Evolutionary conservation across 2,329 filamentous ascomycete species (phyloP).

Genomic region (Lasiodiplodia theobromae): DNA sequence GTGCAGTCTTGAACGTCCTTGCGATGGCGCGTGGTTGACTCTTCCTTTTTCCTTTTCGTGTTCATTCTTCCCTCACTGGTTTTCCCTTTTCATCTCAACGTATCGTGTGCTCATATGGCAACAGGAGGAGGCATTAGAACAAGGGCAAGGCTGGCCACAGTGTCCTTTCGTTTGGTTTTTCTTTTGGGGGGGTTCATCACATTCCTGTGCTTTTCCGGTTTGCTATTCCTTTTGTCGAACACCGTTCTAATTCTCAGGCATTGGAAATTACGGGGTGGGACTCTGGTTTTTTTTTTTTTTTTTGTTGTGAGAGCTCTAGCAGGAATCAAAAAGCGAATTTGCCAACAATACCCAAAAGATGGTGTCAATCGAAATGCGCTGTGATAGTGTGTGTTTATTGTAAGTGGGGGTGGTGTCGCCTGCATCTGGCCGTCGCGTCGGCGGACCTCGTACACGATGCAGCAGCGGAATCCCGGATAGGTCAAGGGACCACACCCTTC

Average conservation of each 20-base stretch:
- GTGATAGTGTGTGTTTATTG: not conserved
- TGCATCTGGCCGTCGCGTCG: not conserved
- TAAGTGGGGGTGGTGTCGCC: not conserved
- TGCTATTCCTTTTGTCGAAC: conserved; percentile 10
- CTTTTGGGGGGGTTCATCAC: conserved; percentile 10
- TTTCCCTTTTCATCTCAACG: conserved; percentile 14
- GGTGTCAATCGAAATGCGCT: not conserved
- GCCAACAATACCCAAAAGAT: conserved; percentile 6
- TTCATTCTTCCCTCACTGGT: conserved; percentile 10
- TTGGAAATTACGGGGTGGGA: conserved; percentile 24
- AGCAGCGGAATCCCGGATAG: not conserved
- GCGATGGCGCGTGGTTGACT: conserved; percentile 15
- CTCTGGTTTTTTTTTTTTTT: conserved; percentile 11
- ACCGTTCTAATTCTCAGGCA: conserved; percentile 28
- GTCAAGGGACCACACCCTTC: not conserved
- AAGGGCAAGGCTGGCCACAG: conserved; percentile 29
- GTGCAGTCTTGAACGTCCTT: conserved; percentile 13
- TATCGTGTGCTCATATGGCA: conserved; percentile 22
- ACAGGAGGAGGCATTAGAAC: conserved; percentile 27
- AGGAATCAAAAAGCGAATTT: conserved; percentile 25
- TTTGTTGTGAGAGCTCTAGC: conserved; percentile 12
- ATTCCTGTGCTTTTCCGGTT: conserved; percentile 20
- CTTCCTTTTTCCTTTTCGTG: conserved; percentile 18
- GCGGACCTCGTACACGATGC: not conserved
- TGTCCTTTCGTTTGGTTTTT: conserved; percentile 23